Conservation (phyloP, 441 rosid species). For the Pelargonium australe region DNA sequence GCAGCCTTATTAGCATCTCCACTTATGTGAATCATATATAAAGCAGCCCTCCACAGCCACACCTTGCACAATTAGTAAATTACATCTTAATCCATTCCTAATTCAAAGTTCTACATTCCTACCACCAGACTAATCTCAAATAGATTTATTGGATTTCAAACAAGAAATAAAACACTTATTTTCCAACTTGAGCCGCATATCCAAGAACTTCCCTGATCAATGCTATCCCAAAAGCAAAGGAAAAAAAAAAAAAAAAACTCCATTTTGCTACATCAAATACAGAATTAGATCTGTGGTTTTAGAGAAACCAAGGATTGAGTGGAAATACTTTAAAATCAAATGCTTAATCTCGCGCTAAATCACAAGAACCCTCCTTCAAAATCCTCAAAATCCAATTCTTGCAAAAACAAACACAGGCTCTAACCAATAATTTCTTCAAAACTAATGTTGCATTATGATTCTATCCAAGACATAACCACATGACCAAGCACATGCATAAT, state of each 20-base stretch:
- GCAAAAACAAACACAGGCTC: neutral
- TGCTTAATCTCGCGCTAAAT: too few relatives aligned
- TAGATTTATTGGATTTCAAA: neutral
- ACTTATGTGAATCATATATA: neutral
- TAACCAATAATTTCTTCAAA: neutral
- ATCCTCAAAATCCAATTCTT: too few relatives aligned
- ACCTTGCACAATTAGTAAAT: too few relatives aligned
- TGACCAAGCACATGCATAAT: neutral
- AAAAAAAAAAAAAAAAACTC: too few relatives aligned
- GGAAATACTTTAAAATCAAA: too few relatives aligned
- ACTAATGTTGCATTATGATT: neutral
- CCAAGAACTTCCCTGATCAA: neutral
- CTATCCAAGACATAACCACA: neutral
- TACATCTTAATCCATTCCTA: neutral
- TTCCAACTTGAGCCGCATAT: neutral
- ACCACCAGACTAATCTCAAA: neutral
- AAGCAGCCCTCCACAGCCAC: neutral
- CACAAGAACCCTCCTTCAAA: too few relatives aligned
- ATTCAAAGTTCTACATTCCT: neutral
- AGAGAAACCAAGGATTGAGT: too few relatives aligned
- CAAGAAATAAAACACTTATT: neutral
- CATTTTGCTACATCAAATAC: too few relatives aligned
- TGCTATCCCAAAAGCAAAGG: too few relatives aligned
- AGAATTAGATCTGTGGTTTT: too few relatives aligned
- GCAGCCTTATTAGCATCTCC: neutral